A percentile compares a stretch with the other conserved stretches of the same genome.
phyloP scores from a whole-genome alignment of 768 basidiomycete genomes.

The Tricholoma furcatifolium region DNA sequence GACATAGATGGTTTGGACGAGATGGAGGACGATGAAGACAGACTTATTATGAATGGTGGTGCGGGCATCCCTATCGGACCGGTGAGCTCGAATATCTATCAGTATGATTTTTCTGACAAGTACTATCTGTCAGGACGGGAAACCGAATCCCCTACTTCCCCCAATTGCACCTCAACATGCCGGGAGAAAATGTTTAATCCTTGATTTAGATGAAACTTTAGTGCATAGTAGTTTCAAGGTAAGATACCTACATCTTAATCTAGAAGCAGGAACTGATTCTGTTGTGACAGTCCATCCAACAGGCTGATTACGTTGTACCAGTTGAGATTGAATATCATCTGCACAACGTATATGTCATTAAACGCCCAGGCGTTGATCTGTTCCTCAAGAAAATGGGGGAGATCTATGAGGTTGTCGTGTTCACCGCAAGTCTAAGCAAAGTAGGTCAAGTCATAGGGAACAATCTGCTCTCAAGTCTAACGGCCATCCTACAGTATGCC shows the following conservation, averaged over 20 bases:
- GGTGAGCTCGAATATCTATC: constrained; percentile 46
- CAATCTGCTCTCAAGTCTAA: background rate
- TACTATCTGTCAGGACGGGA: constrained; percentile 69
- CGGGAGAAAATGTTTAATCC: constrained; percentile 92
- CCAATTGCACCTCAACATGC: constrained; percentile 76
- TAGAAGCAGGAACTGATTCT: constrained; percentile 9
- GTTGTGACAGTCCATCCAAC: constrained; percentile 72
- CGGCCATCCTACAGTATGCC: constrained; percentile 67
- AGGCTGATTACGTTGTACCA: constrained; percentile 97
- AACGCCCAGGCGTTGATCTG: constrained; percentile 96
- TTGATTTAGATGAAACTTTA: constrained; percentile 96
- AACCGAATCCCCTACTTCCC: constrained; percentile 84
- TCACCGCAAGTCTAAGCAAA: constrained; percentile 97
- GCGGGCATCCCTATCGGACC: constrained; percentile 94
- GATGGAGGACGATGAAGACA: constrained; percentile 87
- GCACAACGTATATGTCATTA: constrained; percentile 99
- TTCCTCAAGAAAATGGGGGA: constrained; percentile 99
- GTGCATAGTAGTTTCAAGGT: constrained; percentile 99
- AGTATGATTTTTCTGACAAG: constrained; percentile 1
- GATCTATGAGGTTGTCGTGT: constrained; percentile 96
- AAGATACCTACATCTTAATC: constrained; percentile 12
- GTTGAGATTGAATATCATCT: constrained; percentile 98
- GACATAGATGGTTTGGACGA: constrained; percentile 60
- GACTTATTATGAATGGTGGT: constrained; percentile 86
- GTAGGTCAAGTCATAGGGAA: constrained; percentile 38